Conservation (phyloP, 169 alveolate genomes). For the Eimeria sp. region DNA sequence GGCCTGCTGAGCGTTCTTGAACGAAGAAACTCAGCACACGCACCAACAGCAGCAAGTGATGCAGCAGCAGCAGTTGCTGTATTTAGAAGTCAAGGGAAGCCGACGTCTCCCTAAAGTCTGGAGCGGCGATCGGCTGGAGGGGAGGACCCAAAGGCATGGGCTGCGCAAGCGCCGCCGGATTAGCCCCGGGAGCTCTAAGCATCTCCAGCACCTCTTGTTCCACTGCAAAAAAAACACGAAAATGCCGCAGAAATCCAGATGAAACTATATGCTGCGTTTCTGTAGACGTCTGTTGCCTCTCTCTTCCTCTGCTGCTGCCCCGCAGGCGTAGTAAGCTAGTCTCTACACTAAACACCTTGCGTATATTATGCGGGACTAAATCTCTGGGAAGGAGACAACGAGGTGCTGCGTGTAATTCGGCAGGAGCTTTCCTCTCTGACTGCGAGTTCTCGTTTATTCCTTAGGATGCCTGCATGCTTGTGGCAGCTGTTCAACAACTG, state of each 20-base stretch:
- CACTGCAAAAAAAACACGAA: conserved; percentile 24
- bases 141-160: neutral
- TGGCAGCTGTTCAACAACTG: neutral
- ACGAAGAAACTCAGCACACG: neutral
- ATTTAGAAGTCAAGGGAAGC: conserved; percentile 32
- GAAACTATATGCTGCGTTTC: neutral
- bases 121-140: neutral
- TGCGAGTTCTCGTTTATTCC: neutral
- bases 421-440: neutral
- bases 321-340: neutral
- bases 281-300: neutral
- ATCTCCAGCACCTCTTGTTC: conserved; percentile 68
- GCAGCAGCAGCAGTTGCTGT: conserved; percentile 10
- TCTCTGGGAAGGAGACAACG: neutral
- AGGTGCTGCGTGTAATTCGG: neutral
- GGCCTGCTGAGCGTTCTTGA: conserved; percentile 10
- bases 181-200: conserved; percentile 18
- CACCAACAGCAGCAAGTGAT: conserved; percentile 11
- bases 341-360: neutral
- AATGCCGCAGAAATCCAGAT: too few relatives aligned
- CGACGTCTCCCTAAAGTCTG: conserved; percentile 14
- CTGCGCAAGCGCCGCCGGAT: conserved; percentile 7
- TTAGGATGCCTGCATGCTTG: neutral
- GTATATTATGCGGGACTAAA: neutral
- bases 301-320: neutral